A percentile compares a stretch with the other conserved stretches of the same genome.
Evolutionary conservation across 2,329 filamentous ascomycete genomes (phyloP).

Genomic region (Aureobasidium sp.): DNA sequence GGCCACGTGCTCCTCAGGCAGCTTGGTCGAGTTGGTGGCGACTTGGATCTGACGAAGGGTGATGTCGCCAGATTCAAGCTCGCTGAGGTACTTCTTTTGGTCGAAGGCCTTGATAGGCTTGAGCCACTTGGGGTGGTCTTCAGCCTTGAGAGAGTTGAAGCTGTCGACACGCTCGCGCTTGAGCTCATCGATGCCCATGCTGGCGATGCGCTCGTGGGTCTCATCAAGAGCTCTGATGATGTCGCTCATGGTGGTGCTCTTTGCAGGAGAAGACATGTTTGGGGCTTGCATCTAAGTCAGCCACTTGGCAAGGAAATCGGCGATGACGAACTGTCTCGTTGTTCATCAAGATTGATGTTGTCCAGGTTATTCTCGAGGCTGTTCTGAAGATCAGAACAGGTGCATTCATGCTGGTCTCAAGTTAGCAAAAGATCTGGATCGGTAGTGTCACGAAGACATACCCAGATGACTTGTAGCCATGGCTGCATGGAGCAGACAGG

Average conservation of each 20-base stretch:
- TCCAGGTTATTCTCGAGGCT: background rate
- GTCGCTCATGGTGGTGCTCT: background rate
- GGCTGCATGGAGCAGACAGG: background rate
- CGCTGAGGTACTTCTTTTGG: background rate
- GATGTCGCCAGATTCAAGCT: background rate
- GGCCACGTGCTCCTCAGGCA: slow-evolving; percentile 10
- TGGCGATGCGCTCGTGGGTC: background rate
- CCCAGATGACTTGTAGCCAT: background rate
- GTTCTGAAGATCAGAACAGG: no score
- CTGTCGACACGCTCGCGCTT: background rate
- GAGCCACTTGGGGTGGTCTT: background rate
- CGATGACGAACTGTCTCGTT: no score
- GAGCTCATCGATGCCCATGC: background rate
- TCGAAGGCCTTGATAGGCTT: background rate
- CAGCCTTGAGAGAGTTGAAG: background rate
- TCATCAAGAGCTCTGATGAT: background rate
- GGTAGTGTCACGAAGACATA: background rate
- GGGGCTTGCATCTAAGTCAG: no score
- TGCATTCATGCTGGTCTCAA: background rate
- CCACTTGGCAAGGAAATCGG: no score
- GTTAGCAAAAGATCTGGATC: background rate
- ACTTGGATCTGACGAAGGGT: background rate
- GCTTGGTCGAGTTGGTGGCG: background rate
- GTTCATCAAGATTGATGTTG: background rate
- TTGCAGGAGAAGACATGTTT: background rate